These are phyloP conservation scores for Paramecium caudatum DNA, from an alignment of 73 alveolate species.

Conservation along the genomic window DNA sequence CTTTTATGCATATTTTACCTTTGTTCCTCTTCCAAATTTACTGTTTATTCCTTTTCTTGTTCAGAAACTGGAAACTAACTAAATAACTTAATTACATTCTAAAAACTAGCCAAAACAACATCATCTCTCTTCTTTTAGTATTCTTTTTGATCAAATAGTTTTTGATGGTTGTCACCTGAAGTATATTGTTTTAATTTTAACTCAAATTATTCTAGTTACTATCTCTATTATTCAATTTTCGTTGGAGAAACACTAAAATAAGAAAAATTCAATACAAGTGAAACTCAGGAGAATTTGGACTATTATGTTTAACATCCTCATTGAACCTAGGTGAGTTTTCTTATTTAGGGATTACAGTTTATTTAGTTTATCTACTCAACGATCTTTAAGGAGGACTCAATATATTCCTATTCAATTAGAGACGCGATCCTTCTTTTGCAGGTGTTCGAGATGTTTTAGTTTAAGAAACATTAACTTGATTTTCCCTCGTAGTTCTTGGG, in stretches of 20 bases:
- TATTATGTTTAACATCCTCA: constrained; percentile 43
- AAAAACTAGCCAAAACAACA: constrained; percentile 63
- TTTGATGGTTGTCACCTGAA: background rate
- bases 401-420: constrained; percentile 21
- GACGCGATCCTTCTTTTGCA: background rate
- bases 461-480: constrained; percentile 1
- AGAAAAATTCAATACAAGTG: background rate
- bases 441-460: constrained; percentile 10
- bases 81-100: constrained; percentile 27
- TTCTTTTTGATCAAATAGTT: constrained; percentile 25
- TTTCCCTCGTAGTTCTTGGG: background rate
- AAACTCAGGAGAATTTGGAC: constrained; percentile 32
- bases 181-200: constrained; percentile 45
- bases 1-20: constrained; percentile 22
- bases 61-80: constrained; percentile 12
- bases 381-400: constrained; percentile 67
- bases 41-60: background rate
- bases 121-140: constrained; percentile 53
- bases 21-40: background rate
- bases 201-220: constrained; percentile 42
- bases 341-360: background rate
- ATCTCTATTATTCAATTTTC: constrained; percentile 36
- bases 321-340: constrained; percentile 61
- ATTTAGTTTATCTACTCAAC: constrained; percentile 58
- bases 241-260: constrained; percentile 42